A percentile compares a stretch with the other conserved stretches of the same genome.
Conservation (phyloP, 2,329 filamentous ascomycete species). For the Ceratocystis huliohia region DNA sequence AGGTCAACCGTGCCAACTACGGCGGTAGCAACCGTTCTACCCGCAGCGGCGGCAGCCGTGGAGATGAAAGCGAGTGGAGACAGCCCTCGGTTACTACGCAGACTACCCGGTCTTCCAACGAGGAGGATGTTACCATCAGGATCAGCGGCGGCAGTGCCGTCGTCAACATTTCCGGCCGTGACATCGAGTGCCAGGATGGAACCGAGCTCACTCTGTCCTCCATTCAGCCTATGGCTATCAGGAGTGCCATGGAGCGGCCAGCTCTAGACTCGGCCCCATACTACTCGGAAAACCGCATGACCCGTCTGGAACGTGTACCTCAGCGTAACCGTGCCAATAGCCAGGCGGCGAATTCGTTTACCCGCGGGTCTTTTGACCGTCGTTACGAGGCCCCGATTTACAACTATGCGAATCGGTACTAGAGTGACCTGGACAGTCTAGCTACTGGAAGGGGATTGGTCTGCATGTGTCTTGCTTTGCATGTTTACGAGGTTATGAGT, state of each 20-base stretch:
- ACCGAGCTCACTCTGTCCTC: constrained; percentile 46
- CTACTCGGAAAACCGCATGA: constrained; percentile 38
- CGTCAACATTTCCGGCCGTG: constrained; percentile 43
- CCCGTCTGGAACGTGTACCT: constrained; percentile 34
- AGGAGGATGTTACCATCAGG: constrained; percentile 50
- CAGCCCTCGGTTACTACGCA: constrained; percentile 47
- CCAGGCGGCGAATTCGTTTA: constrained; percentile 35
- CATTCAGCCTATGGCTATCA: constrained; percentile 27
- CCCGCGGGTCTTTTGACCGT: constrained; percentile 24
- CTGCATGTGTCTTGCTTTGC: constrained; percentile 12
- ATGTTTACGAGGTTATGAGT: constrained; percentile 21
- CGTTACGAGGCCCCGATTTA: constrained; percentile 19
- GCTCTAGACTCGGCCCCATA: constrained; percentile 30
- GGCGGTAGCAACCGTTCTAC: constrained; percentile 43
- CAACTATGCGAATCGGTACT: background rate
- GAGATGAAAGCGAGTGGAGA: constrained; percentile 49
- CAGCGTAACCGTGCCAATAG: constrained; percentile 38
- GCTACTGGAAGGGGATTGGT: background rate
- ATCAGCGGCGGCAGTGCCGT: constrained; percentile 44
- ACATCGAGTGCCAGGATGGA: constrained; percentile 46
- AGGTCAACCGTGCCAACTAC: constrained; percentile 35
- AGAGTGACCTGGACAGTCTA: background rate
- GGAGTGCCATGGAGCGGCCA: constrained; percentile 39
- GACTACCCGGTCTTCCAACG: constrained; percentile 41
- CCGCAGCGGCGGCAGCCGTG: constrained; percentile 43